A percentile compares a stretch with the other conserved stretches of the same genome.
Evolutionary conservation across 2,329 filamentous ascomycete genomes (phyloP).

Genomic region (Trichoderma simmonsii): DNA sequence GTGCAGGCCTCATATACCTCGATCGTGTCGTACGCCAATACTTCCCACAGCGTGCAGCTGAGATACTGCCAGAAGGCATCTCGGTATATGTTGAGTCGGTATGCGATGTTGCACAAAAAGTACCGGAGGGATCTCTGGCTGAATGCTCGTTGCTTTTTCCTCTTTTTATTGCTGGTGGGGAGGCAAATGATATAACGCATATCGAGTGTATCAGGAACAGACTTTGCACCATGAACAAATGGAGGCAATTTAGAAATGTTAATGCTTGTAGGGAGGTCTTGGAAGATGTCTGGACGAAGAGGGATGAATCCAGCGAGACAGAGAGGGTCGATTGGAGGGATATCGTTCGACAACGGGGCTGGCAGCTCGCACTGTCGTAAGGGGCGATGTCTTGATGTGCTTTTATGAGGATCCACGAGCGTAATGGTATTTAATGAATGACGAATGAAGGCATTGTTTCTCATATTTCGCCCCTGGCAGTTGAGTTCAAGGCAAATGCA

Average conservation of each 20-base stretch:
- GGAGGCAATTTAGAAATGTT: neutral
- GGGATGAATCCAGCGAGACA: neutral
- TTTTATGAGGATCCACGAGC: neutral
- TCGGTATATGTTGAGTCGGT: neutral
- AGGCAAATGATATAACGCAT: neutral
- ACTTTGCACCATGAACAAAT: neutral
- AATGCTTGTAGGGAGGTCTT: neutral
- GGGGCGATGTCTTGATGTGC: neutral
- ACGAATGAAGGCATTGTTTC: neutral
- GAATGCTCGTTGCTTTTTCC: neutral
- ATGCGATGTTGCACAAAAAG: neutral
- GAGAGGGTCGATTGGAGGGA: neutral
- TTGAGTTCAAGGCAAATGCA: neutral
- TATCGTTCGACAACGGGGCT: neutral
- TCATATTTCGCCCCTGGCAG: neutral
- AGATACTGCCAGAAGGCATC: neutral
- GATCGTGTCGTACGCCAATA: neutral
- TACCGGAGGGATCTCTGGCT: neutral
- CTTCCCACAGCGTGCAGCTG: neutral
- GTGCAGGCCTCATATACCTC: slow-evolving; percentile 3
- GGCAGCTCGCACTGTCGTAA: slow-evolving; percentile 1
- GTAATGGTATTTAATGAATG: neutral
- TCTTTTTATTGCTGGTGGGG: neutral
- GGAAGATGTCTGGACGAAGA: neutral
- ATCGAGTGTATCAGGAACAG: neutral